Conservation (phyloP, 2,329 filamentous ascomycete genomes). For the Macrophomina pseudophaseolina region DNA sequence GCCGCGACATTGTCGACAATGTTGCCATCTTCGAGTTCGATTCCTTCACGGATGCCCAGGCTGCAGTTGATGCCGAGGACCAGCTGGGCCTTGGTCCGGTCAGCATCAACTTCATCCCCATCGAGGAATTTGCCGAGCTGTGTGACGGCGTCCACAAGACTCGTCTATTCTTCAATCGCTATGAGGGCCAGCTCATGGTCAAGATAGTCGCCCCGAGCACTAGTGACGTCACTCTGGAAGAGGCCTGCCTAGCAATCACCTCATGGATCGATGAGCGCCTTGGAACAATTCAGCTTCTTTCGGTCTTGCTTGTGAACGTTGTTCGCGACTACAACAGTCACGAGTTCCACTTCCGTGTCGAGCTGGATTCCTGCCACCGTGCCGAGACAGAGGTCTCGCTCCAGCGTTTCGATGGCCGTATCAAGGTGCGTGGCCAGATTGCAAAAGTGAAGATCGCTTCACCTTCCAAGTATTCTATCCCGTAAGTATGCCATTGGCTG, state of each 20-base stretch:
- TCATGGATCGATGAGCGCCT: conserved; percentile 30
- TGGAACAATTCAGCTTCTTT: conserved; percentile 28
- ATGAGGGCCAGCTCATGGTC: conserved; percentile 39
- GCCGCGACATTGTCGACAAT: conserved; percentile 2
- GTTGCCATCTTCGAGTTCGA: conserved; percentile 44
- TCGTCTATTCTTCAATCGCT: conserved; percentile 34
- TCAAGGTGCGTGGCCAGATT: conserved; percentile 29
- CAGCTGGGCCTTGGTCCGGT: conserved; percentile 9
- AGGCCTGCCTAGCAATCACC: conserved; percentile 29
- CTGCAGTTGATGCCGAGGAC: conserved; percentile 33
- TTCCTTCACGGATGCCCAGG: conserved; percentile 42
- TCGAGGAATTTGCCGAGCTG: conserved; percentile 33
- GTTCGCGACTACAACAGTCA: conserved; percentile 31
- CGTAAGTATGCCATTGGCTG: conserved; percentile 1
- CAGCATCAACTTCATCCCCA: conserved; percentile 31
- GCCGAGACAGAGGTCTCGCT: neutral
- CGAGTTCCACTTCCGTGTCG: conserved; percentile 37
- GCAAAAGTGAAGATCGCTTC: too few species aligned
- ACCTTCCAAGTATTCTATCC: too few species aligned
- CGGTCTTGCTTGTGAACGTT: conserved; percentile 27
- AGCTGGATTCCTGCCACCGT: conserved; percentile 35
- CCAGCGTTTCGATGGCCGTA: conserved; percentile 28
- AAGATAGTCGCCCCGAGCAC: neutral
- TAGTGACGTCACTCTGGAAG: too few species aligned
- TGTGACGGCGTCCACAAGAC: conserved; percentile 34